Base-by-base conservation (phyloP, 306 rosid species). In the Lathyrus aphaca region DNA sequence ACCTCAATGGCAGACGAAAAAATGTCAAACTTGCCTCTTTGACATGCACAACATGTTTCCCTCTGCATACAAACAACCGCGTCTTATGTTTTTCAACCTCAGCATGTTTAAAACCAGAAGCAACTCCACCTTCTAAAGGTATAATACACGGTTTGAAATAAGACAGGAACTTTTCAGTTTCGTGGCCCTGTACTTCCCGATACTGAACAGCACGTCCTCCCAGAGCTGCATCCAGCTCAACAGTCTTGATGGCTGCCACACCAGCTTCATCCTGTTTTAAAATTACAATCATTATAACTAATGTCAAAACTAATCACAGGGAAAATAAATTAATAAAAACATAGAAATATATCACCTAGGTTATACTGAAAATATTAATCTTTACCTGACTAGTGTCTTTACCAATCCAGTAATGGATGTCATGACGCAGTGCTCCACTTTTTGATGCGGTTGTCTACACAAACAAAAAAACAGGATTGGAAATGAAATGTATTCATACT, bases 191-290 rank as follows among this genome's bases (percentile, higher is more conserved):
- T 67, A 86, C 86, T 84, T 95, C 99, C 18, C 99, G 97, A 68
- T 91, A 91, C 80, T 95, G 99, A 76, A 95, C 97, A 56, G 99
- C 99, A 53, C 97, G 97, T 65, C 99, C 99, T 73, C 99, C 99
- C 44, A 95, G 93, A 75, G 93, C 84, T 79, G 99, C 97, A 87
- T 95, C 97, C 72, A 95, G 80, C 81, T 95, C 99, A 67, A 95
- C 89, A 21, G 99, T 89, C 83, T 95, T 95, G 82, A 95, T 82
- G 66, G 99, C 99, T 73, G 96, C 97, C 8, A 85, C 49, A 43
- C 99, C 99, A 50, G 97, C 91, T 89, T 95, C 99, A 74, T 95
- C 99, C 99, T 95, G 78, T 72, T 82, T 67, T 58, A 74, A 39
- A 46, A 53, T 66, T 69, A 40, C 46, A 39, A 61, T 75, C 27